Evolutionary conservation across 176 grass and related monocot species (phyloP), one percentile per base, ranked within the genome.

Genomic region (Oropetium thomaeum): DNA sequence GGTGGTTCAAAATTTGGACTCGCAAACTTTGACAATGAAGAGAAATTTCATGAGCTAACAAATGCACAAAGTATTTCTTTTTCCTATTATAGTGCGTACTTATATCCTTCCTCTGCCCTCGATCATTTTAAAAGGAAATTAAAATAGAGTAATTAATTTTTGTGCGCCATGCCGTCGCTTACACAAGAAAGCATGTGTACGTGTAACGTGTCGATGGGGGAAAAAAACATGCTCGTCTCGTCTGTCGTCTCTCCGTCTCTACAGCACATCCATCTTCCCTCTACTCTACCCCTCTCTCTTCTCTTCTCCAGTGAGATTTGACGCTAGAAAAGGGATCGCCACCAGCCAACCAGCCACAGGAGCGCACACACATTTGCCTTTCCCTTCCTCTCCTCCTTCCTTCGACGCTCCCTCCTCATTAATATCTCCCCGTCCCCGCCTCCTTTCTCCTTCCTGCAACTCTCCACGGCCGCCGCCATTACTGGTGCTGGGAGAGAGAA

Each of bases 291-390:
- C n/a, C 5, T 25, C 38, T 35, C 66, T 38, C 33, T 11, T 38
- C 33, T 11, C 17, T 9, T 62, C 73, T 62, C 73, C 58, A 75
- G 73, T 62, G 73, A 72, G 95, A 98, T 93, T 93, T 97, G 91
- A 97, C 91, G 86, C 72, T 20, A 81, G 86, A 94, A 98, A 88
- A 83, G 85, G 86, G 88, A 76, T 67, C 78, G 67, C 86, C 91
- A 98, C 88, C 91, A 86, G 87, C 89, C 79, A 81, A 71, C 59
- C 83, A 65, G 53, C 53, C 70, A 81, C 74, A 83, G 64, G 8
- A 43, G 7, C 61, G 48, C 83, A 16, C 52, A 69, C 65, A 70
- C n/a, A n/a, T n/a, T n/a, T n/a, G n/a, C 51, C 73, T 78, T 80
- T 78, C 68, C 75, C 76, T 72, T 75, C 62, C 45, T 64, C 43